phyloP scores from a whole-genome alignment of 371 early-diverging fungal species.

The Coemansia sp. region DNA sequence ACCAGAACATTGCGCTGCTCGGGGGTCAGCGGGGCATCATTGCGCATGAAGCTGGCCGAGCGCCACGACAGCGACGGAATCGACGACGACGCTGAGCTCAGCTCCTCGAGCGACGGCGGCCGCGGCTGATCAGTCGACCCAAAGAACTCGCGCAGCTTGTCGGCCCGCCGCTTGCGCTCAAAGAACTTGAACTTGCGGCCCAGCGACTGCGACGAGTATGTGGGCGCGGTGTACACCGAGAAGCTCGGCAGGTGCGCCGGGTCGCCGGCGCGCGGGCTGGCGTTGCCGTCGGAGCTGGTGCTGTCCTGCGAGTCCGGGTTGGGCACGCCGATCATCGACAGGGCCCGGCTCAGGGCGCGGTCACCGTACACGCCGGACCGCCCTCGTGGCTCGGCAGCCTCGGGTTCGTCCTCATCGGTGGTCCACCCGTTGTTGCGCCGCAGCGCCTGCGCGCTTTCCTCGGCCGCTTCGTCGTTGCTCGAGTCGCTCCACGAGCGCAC shows the following conservation, averaged over 20 bases:
- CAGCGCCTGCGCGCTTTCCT: neutral
- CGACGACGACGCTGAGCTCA: constrained; percentile 9
- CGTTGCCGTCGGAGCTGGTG: constrained; percentile 8
- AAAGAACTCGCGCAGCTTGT: constrained; percentile 48
- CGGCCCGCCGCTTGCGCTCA: constrained; percentile 43
- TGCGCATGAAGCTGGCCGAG: neutral
- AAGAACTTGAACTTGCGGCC: constrained; percentile 14
- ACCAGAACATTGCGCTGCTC: constrained; percentile 44
- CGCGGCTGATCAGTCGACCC: constrained; percentile 1
- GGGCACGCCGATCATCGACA: constrained; percentile 49
- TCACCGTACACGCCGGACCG: constrained; percentile 13
- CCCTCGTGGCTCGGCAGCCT: neutral
- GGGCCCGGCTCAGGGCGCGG: constrained; percentile 37
- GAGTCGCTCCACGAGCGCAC: constrained; percentile 32
- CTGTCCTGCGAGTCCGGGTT: constrained; percentile 34
- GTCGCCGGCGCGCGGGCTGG: neutral
- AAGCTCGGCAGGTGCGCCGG: constrained; percentile 4
- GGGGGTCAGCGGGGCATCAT: constrained; percentile 20
- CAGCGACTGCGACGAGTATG: constrained; percentile 17
- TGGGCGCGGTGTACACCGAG: constrained; percentile 22
- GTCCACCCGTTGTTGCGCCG: constrained; percentile 11
- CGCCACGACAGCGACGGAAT: constrained; percentile 6
- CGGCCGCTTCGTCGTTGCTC: neutral
- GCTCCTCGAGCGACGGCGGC: constrained; percentile 3
- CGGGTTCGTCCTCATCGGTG: constrained; percentile 1